phyloP scores from a whole-genome alignment of 2,329 filamentous ascomycete genomes.

The Aspergillus amoenus region DNA sequence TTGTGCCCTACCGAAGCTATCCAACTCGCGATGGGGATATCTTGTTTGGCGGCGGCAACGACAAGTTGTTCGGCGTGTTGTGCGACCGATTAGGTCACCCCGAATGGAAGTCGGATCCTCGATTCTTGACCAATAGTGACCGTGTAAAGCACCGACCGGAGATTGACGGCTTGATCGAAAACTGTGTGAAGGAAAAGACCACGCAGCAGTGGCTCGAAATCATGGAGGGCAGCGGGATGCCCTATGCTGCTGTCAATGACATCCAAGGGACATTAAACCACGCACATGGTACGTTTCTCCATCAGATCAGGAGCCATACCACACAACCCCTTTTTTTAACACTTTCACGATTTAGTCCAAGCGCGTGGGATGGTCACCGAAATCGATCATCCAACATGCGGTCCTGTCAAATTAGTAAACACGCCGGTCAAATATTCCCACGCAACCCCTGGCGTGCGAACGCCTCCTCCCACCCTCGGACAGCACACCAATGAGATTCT shows the following conservation, averaged over 20 bases:
- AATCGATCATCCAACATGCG: slow-evolving; percentile 78
- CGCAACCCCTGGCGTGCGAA: slow-evolving; percentile 72
- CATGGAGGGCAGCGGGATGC: slow-evolving; percentile 89
- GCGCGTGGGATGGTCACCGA: slow-evolving; percentile 89
- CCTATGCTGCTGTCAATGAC: slow-evolving; percentile 93
- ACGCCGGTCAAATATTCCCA: slow-evolving; percentile 93
- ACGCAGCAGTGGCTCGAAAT: slow-evolving; percentile 85
- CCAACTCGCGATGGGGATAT: slow-evolving; percentile 63
- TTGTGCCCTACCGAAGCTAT: slow-evolving; percentile 91
- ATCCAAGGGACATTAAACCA: slow-evolving; percentile 81
- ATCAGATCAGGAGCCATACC: background rate
- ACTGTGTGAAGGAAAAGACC: slow-evolving; percentile 70
- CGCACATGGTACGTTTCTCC: slow-evolving; percentile 65
- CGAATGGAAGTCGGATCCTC: slow-evolving; percentile 58
- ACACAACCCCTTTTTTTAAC: background rate
- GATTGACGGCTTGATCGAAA: slow-evolving; percentile 77
- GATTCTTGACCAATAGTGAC: slow-evolving; percentile 59
- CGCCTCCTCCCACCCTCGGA: slow-evolving; percentile 78
- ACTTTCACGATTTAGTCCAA: slow-evolving; percentile 45
- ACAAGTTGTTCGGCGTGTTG: slow-evolving; percentile 60
- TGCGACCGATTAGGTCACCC: slow-evolving; percentile 58
- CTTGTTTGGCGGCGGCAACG: slow-evolving; percentile 64
- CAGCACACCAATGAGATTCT: slow-evolving; percentile 83
- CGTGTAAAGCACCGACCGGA: slow-evolving; percentile 68
- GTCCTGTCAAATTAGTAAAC: slow-evolving; percentile 84